phyloP scores from a whole-genome alignment of 148 eudicot genomes.

The Tetragonia tetragonoides region DNA sequence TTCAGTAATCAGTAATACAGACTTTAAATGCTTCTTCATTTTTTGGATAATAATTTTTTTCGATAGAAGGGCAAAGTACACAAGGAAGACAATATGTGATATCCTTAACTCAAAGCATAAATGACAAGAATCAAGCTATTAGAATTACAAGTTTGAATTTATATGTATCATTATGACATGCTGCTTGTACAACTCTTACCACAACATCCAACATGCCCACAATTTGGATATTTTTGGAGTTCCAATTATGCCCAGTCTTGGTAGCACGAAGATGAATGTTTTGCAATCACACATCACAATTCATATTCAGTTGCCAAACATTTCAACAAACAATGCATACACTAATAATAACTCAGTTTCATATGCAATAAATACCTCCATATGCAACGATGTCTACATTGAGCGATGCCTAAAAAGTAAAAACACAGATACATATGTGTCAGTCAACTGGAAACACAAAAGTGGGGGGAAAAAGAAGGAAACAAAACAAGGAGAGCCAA shows the following conservation, averaged over 20 bases:
- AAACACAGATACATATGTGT: constrained; percentile 15
- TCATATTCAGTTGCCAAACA: not conserved
- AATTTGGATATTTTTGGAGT: too few relatives aligned
- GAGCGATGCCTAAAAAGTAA: constrained; percentile 70
- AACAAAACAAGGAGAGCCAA: not conserved
- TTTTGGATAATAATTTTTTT: too few relatives aligned
- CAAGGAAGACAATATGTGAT: too few relatives aligned
- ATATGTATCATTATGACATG: too few relatives aligned
- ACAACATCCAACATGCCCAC: too few relatives aligned
- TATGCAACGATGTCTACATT: constrained; percentile 94
- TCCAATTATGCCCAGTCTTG: too few relatives aligned
- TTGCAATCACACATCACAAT: not conserved
- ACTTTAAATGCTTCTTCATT: too few relatives aligned
- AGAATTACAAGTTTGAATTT: not conserved
- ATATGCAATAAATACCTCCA: constrained; percentile 53
- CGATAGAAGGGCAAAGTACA: too few relatives aligned
- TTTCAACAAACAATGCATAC: not conserved
- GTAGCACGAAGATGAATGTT: too few relatives aligned
- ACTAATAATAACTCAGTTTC: not conserved
- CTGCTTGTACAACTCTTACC: too few relatives aligned
- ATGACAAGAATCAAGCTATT: not conserved
- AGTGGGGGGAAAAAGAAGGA: not conserved
- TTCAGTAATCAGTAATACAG: too few relatives aligned
- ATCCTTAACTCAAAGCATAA: too few relatives aligned
- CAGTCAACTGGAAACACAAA: not conserved